Base-by-base conservation (phyloP, 1,139 yeast genomes). In the Kodamaea ohmeri region DNA sequence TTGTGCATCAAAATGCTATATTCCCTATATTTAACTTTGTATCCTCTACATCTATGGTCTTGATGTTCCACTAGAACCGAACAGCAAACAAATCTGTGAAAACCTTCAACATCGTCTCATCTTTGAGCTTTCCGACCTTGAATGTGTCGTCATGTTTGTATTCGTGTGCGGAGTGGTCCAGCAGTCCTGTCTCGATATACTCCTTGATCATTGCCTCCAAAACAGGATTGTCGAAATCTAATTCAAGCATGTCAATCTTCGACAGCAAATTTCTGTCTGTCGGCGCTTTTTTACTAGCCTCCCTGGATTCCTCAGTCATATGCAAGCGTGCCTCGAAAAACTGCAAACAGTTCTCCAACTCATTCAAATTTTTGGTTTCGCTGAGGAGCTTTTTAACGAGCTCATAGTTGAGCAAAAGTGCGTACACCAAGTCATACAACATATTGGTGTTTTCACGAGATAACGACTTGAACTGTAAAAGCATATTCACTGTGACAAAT, bases 201-300 rank as follows among this genome's bases (percentile, higher is more conserved):
- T 45, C 44, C 14, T 49, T 49, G 14, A 65, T 47, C 13, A 52
- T 50, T 3, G 49, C 39, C 2, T 53, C 44, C 12, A 68, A 50
- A 25, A 55, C 59, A 1, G 63, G 62, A 2, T 64, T 56, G 40
- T 65, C 69, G 36, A 53, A 55, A 34, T 67, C 72, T 21, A 47
- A 40, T 31, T 61, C 60, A 6, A 52, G 40, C 30, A 56, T 31
- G 34, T 52, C 52, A 14, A 60, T 42, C 30, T 52, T 49, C 19
- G 20, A 18, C 12, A 6, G 19, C 16, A 15, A 15, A 5, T 24
- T 17, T 8, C 16, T 25, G 8, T 9, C 15, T 17, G 12, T 25
- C 17, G 28, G n/a, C n/a, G n/a, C n/a, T n/a, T n/a, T n/a, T n/a
- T n/a, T 20, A 20, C 8, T 7, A 4, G 13, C 6, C 12, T 38